Evolutionary conservation across 768 basidiomycete genomes (phyloP), one percentile per base, ranked within the genome.

Genomic region (Boletus subparvulus): DNA sequence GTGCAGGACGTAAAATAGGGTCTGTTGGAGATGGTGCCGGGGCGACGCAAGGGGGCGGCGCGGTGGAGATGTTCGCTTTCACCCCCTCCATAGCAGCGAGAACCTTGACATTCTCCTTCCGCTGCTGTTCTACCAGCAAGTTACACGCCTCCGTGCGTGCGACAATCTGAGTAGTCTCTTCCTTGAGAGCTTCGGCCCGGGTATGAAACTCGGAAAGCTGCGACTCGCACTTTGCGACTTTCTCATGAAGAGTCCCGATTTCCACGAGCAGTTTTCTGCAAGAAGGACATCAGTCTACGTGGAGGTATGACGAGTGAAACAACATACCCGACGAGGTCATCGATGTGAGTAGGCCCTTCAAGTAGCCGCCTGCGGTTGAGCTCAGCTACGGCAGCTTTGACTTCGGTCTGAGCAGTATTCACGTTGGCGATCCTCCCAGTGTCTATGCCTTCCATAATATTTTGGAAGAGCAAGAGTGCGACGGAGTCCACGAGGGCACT

Each of bases 281-380:
- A 26, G 13, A 26, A 30, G 16, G 40, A 36, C 9, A 2, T 68
- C 33, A 60, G 44, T 33, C 5, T 33, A 48, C 2, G 21, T 4
- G 1, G 45, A 32, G 6, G 12, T n/a, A 32, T 1, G 32, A 19
- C 10, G 4, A 35, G 32, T 3, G 10, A 19, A 17, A 33, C 16
- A 39, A 56, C 60, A 1, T 58, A 52, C 65, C 17, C 53, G n/a
- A 55, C 16, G 33, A 43, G 16, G 10, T 67, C 65, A 9, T 46
- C 39, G 0, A 19, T 13, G 6, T 16, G 46, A 11, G 37, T 35
- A 8, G 42, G 26, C 3, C 56, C 56, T 14, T 52, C 56, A 8
- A 17, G 19, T 2, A 43, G 16, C 3, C 3, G 53, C 41, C 6
- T 41, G 45, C 17, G 24, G 35, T 51, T 37, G 46, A 67, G 57